These are phyloP conservation scores for Colletotrichum liriopes DNA, from an alignment of 2,329 filamentous ascomycete genomes.

Conservation along the genomic window DNA sequence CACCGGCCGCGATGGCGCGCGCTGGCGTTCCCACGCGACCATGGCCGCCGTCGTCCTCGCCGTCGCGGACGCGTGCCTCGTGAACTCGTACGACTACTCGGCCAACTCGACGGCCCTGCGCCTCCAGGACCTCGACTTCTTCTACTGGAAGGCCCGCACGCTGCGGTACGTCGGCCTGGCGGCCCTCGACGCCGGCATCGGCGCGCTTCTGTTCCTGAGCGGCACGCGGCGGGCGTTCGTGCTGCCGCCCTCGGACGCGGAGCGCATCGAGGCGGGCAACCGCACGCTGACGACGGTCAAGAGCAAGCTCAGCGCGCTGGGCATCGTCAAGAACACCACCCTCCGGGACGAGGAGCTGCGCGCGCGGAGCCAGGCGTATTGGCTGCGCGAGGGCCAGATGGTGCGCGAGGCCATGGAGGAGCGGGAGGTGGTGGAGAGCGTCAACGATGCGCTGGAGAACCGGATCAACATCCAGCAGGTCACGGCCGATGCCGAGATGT, in stretches of 20 bases:
- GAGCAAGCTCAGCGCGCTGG: slow-evolving; percentile 79
- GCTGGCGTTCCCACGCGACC: slow-evolving; percentile 81
- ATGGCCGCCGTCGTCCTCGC: slow-evolving; percentile 73
- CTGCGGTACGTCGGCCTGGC: slow-evolving; percentile 77
- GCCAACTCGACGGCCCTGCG: slow-evolving; percentile 75
- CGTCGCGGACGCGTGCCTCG: slow-evolving; percentile 76
- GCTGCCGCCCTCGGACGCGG: slow-evolving; percentile 71
- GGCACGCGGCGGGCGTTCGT: slow-evolving; percentile 86
- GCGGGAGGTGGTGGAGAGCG: slow-evolving; percentile 79
- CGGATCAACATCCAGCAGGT: slow-evolving; percentile 76
- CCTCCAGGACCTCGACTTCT: slow-evolving; percentile 76
- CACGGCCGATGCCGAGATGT: slow-evolving; percentile 75
- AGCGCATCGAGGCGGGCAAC: slow-evolving; percentile 75
- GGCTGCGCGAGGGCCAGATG: slow-evolving; percentile 81
- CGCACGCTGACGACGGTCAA: slow-evolving; percentile 72
- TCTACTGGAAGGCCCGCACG: slow-evolving; percentile 79
- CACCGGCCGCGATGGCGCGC: slow-evolving; percentile 73
- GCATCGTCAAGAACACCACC: slow-evolving; percentile 85
- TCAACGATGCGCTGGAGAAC: slow-evolving; percentile 77
- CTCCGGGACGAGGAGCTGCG: slow-evolving; percentile 82
- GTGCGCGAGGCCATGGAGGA: slow-evolving; percentile 86
- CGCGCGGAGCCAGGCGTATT: slow-evolving; percentile 79
- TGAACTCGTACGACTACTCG: slow-evolving; percentile 76
- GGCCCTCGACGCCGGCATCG: slow-evolving; percentile 74
- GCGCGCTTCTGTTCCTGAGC: slow-evolving; percentile 79